Conservation (phyloP, 2,329 filamentous ascomycete species). For the Cladosporium sp. region DNA sequence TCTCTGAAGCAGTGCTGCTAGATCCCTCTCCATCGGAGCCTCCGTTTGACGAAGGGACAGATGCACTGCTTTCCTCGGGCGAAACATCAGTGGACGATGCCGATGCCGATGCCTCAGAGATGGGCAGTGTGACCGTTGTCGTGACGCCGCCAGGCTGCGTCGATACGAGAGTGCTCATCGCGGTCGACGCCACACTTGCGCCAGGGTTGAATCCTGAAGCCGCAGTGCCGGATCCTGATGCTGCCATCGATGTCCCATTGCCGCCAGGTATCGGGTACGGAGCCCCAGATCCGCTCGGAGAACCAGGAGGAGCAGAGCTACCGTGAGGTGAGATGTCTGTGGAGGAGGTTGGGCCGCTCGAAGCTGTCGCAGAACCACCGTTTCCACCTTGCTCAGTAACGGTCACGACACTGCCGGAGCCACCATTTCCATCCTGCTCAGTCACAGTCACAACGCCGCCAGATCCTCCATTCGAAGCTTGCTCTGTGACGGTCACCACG, state of each 20-base stretch:
- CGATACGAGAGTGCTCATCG: not conserved
- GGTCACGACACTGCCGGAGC: not conserved
- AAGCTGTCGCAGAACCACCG: not conserved
- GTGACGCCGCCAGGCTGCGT: not conserved
- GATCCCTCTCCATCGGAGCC: not conserved
- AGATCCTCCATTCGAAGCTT: not conserved
- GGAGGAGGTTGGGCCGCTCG: not conserved
- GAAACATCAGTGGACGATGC: not conserved
- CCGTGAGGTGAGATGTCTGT: not conserved
- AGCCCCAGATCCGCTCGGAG: not conserved
- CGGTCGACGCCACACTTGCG: not conserved
- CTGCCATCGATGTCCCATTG: slow-evolving; percentile 1
- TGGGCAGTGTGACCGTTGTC: not conserved
- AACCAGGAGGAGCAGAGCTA: not conserved
- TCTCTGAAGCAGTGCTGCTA: not conserved
- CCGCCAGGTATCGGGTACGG: slow-evolving; percentile 3
- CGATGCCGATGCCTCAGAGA: not conserved
- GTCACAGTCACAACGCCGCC: not conserved
- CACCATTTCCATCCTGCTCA: not conserved
- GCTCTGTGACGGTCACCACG: not conserved
- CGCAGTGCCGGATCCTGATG: slow-evolving; percentile 4
- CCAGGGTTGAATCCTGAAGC: not conserved
- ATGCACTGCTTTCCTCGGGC: not conserved
- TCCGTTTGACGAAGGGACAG: not conserved
- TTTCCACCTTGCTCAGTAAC: not conserved